phyloP scores from a whole-genome alignment of 1,284 basidiomycete species.

The Cutaneotrichosporon sp. region DNA sequence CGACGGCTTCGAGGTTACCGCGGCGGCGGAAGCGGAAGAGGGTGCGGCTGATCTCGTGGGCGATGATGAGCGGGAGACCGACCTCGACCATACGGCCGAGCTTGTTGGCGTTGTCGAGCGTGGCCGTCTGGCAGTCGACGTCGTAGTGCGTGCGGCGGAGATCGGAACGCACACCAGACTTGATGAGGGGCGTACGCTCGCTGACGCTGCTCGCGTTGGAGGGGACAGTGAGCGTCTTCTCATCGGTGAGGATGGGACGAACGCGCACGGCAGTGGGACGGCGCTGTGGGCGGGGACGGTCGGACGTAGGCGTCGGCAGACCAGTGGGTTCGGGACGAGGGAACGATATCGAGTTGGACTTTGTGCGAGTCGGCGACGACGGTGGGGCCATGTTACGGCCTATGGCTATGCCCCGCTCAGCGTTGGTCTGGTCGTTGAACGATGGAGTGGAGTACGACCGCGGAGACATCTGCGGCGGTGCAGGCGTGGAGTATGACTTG shows the following conservation, averaged over 20 bases:
- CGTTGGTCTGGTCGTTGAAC: background rate
- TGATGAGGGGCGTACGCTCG: conserved; percentile 45
- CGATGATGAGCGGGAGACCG: conserved; percentile 45
- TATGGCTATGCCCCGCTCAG: conserved; percentile 14
- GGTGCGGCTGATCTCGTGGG: conserved; percentile 65
- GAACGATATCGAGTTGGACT: background rate
- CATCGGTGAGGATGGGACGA: background rate
- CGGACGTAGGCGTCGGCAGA: background rate
- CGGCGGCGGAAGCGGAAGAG: conserved; percentile 70
- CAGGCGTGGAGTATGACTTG: conserved; percentile 1
- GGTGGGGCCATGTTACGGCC: background rate
- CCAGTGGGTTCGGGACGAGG: background rate
- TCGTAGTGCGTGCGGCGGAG: conserved; percentile 24
- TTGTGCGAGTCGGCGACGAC: background rate
- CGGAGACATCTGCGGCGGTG: conserved; percentile 6
- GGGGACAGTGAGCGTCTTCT: background rate
- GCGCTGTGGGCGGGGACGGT: conserved; percentile 17
- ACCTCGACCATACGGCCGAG: conserved; percentile 40
- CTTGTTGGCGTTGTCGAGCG: conserved; percentile 7
- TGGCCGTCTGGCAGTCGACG: conserved; percentile 7
- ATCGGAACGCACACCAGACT: conserved; percentile 40
- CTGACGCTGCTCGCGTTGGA: background rate
- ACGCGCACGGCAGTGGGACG: conserved; percentile 40
- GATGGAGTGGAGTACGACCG: conserved; percentile 1
- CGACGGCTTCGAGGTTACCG: conserved; percentile 74